Percentiles rank a stretch among this genome's conserved stretches.
These are phyloP conservation scores for Exserohilum rostratum DNA, from an alignment of 2,329 filamentous ascomycete genomes.

Conservation along the genomic window DNA sequence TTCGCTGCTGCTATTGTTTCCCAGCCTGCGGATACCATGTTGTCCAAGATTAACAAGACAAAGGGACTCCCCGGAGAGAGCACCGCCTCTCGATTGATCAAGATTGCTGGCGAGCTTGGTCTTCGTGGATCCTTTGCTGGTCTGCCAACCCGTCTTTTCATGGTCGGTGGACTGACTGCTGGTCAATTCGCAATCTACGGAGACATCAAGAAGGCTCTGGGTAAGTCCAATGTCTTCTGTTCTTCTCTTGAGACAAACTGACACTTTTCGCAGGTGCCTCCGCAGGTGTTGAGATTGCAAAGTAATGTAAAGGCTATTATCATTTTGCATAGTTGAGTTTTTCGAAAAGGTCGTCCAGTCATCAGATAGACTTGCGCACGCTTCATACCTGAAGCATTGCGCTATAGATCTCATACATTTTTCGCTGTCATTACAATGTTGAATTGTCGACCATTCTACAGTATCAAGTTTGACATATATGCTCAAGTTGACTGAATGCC, in stretches of 20 bases:
- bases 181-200: slow-evolving; percentile 88
- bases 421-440: too few relatives aligned
- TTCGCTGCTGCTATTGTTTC: slow-evolving; percentile 86
- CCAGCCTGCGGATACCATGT: slow-evolving; percentile 91
- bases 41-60: slow-evolving; percentile 95
- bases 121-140: slow-evolving; percentile 77
- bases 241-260: not conserved
- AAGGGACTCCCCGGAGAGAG: slow-evolving; percentile 85
- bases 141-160: slow-evolving; percentile 79
- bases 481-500: too few relatives aligned
- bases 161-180: slow-evolving; percentile 65
- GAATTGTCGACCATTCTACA: too few relatives aligned
- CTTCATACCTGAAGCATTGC: too few relatives aligned
- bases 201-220: slow-evolving; percentile 28
- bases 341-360: too few relatives aligned
- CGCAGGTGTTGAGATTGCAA: slow-evolving; percentile 59
- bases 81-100: slow-evolving; percentile 78
- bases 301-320: too few relatives aligned
- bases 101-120: slow-evolving; percentile 86
- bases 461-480: too few relatives aligned
- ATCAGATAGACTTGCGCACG: too few relatives aligned
- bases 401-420: too few relatives aligned
- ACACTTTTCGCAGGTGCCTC: slow-evolving; percentile 62
- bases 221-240: not conserved
- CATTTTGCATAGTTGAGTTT: too few relatives aligned